Base-by-base conservation (phyloP, 225 moss, liverwort and hornwort species). In the Polytrichum formosum region DNA sequence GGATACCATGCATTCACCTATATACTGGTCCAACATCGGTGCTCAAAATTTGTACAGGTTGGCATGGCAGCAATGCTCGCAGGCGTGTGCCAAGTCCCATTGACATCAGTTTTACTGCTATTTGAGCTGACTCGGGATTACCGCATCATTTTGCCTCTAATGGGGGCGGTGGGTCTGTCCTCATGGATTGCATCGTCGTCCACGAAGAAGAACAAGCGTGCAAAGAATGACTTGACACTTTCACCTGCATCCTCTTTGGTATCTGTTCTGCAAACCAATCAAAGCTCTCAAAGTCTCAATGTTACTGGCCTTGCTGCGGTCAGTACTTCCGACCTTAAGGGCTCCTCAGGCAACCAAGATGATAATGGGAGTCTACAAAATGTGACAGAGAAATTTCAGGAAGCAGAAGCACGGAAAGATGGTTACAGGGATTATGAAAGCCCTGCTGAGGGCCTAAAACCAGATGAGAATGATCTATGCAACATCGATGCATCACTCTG, bases 11-110 rank as follows among this genome's bases (percentile, higher is more conserved):
- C 35, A 33, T 33, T 33, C 33, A 33, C 33, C 7, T 33, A 35
- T 2, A 2, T 35, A 35, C 35, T 2, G 35, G 35, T 35, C 35
- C 35, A 35, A 35, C 67, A 31, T 54, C 22, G 54, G 58, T 58
- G 58, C 21, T 13, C 46, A 58, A 58, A 35, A 6, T n/a, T 61
- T 64, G 54, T 74, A 67, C 83, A 96, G 96, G 96, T 98, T 63
- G 98, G 93, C 72, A 98, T 94, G 94, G 94, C 98, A 66, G 98
- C 98, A 75, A 92, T 88, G 78, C 77, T 98, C 70, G 98, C 98
- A 71, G 98, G 94, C 53, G 98, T 98, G 23, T 98, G 98, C 73
- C 94, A 98, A 91, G 98, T 98, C 26, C 98, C 98, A 35, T 76
- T 98, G 56, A 98, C 98, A 17, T 88, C 98, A 27, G 98, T 98